These are phyloP conservation scores for Lachnellula occidentalis DNA, from an alignment of 2,329 filamentous ascomycete genomes.

Conservation along the genomic window DNA sequence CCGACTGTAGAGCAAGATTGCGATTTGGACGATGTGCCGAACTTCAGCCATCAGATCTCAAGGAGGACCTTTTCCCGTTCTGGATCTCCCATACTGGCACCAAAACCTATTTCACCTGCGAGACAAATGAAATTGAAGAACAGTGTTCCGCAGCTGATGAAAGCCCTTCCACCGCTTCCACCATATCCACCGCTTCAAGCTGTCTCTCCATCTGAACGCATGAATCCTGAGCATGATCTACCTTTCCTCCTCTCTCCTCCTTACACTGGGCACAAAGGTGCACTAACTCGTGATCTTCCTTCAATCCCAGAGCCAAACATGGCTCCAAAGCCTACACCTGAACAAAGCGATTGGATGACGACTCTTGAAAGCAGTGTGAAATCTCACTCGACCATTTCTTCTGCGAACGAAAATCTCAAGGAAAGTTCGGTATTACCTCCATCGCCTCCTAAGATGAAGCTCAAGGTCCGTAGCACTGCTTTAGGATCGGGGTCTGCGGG, in stretches of 20 bases:
- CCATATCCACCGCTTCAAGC: slow-evolving; percentile 13
- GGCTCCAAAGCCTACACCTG: neutral
- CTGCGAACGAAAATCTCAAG: neutral
- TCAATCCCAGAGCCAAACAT: neutral
- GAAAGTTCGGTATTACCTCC: slow-evolving; percentile 2
- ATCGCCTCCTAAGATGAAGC: slow-evolving; percentile 23
- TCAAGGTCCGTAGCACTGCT: slow-evolving; percentile 19
- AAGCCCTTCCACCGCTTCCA: slow-evolving; percentile 29
- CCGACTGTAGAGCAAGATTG: neutral
- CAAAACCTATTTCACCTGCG: slow-evolving; percentile 32
- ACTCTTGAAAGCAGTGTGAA: neutral
- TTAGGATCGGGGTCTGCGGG: slow-evolving; percentile 18
- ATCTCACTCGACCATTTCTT: neutral
- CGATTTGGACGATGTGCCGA: slow-evolving; percentile 8
- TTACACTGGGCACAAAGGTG: neutral
- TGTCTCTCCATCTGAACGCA: neutral
- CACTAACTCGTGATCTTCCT: neutral
- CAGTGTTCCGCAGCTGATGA: slow-evolving; percentile 32
- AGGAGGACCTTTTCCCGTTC: slow-evolving; percentile 21
- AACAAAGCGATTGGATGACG: neutral
- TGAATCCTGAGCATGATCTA: slow-evolving; percentile 1
- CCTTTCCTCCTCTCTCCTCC: slow-evolving; percentile 11
- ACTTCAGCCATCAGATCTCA: slow-evolving; percentile 19
- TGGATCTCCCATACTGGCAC: slow-evolving; percentile 28
- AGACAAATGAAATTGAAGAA: slow-evolving; percentile 31